These are phyloP conservation scores for Colletotrichum higginsianum DNA, from an alignment of 2,329 filamentous ascomycete genomes.

Conservation along the genomic window DNA sequence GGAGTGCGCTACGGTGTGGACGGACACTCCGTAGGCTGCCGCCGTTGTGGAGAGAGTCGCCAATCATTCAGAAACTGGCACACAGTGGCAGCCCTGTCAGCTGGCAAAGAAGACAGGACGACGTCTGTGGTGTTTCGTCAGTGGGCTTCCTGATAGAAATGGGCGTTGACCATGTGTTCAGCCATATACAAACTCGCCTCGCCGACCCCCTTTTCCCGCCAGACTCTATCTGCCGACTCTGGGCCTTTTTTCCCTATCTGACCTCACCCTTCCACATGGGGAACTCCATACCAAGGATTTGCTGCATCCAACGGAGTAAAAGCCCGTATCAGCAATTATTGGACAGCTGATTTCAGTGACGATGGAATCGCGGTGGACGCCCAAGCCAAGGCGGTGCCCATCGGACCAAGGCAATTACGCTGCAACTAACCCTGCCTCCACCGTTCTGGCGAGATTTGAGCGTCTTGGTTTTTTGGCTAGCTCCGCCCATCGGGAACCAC, in stretches of 20 bases:
- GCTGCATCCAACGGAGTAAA: slow-evolving; percentile 2
- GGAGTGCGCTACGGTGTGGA: background rate
- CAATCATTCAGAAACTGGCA: slow-evolving; percentile 23
- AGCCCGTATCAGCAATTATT: slow-evolving; percentile 1
- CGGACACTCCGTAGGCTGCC: slow-evolving; percentile 15
- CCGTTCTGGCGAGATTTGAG: slow-evolving; percentile 47
- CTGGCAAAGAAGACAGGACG: slow-evolving; percentile 9
- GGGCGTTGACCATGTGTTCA: slow-evolving; percentile 7
- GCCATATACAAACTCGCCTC: slow-evolving; percentile 14
- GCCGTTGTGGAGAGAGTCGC: slow-evolving; percentile 21
- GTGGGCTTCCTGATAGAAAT: slow-evolving; percentile 18
- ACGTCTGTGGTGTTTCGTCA: slow-evolving; percentile 27
- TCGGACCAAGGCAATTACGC: slow-evolving; percentile 26
- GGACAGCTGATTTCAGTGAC: slow-evolving; percentile 16
- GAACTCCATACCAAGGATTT: slow-evolving; percentile 3
- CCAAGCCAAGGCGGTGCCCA: slow-evolving; percentile 16
- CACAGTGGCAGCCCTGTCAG: slow-evolving; percentile 14
- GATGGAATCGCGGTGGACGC: slow-evolving; percentile 20
- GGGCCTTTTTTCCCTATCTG: slow-evolving; percentile 3
- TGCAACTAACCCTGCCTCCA: slow-evolving; percentile 34
- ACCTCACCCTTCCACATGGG: background rate
- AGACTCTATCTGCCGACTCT: slow-evolving; percentile 21
- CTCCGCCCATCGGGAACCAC: slow-evolving; percentile 39
- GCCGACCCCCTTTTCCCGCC: slow-evolving; percentile 10
- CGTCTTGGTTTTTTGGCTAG: slow-evolving; percentile 46